Evolutionary conservation across 106 monocot genomes (phyloP).

Genomic region (Allium sativum): DNA sequence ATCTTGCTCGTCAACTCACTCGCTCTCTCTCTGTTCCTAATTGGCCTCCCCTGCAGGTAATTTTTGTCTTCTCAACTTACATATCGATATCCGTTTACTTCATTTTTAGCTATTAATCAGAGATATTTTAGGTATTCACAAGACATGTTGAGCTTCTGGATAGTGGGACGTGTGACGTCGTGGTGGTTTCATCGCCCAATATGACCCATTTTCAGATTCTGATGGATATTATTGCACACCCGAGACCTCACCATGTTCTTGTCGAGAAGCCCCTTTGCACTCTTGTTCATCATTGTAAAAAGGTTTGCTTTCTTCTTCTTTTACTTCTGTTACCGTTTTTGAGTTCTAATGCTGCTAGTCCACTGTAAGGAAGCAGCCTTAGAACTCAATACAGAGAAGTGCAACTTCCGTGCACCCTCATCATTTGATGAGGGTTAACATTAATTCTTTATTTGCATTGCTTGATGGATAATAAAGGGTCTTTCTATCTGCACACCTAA

Average conservation of each 20-base stretch:
- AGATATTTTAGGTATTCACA: conserved; percentile 31
- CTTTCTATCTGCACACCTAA: too few species aligned
- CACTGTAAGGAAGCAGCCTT: too few species aligned
- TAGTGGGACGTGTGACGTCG: conserved; percentile 74
- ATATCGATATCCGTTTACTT: background rate
- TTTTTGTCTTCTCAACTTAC: background rate
- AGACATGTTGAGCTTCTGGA: conserved; percentile 64
- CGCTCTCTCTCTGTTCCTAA: conserved; percentile 22
- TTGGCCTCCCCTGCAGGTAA: conserved; percentile 21
- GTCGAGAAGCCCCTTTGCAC: conserved; percentile 94
- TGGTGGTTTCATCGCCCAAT: conserved; percentile 88
- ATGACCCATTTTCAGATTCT: conserved; percentile 93
- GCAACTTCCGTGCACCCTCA: too few species aligned
- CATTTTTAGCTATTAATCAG: background rate
- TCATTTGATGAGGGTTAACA: too few species aligned
- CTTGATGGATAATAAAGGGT: too few species aligned
- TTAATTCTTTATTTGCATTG: too few species aligned
- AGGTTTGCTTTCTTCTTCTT: conserved; percentile 25
- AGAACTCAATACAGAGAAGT: too few species aligned
- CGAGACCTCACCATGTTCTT: conserved; percentile 56
- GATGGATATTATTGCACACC: conserved; percentile 66
- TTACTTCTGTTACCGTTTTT: background rate
- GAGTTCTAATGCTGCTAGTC: too few species aligned
- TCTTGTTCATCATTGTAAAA: conserved; percentile 56
- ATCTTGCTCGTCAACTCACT: conserved; percentile 44